These are phyloP conservation scores for Umbelopsis vinacea DNA, from an alignment of 192 early-diverging fungal genomes.

Conservation along the genomic window DNA sequence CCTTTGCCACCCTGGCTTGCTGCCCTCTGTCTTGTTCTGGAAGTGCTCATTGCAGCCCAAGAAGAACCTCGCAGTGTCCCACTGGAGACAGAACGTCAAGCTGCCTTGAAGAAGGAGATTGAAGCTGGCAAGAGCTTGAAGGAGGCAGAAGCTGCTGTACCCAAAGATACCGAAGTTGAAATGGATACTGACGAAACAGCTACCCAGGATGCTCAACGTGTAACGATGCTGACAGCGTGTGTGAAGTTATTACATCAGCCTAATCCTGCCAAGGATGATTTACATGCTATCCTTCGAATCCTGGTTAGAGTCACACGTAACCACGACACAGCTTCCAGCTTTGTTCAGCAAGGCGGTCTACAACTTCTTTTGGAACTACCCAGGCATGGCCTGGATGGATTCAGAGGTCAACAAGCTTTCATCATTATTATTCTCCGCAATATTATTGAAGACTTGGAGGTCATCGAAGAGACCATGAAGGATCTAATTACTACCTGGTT, in stretches of 20 bases:
- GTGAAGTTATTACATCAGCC: constrained; percentile 44
- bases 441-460: constrained; percentile 72
- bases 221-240: constrained; percentile 41
- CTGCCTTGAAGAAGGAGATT: constrained; percentile 14
- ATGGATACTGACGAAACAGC: constrained; percentile 38
- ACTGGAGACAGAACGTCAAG: constrained; percentile 29
- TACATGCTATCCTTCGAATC: constrained; percentile 76
- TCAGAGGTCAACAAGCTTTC: constrained; percentile 80
- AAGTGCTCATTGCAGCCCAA: constrained; percentile 61
- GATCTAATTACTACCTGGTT: constrained; percentile 79
- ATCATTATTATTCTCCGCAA: constrained; percentile 89
- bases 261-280: constrained; percentile 50
- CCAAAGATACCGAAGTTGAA: constrained; percentile 38
- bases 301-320: constrained; percentile 82
- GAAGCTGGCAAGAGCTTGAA: constrained; percentile 12
- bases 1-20: constrained; percentile 57
- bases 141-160: constrained; percentile 16
- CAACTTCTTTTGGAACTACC: constrained; percentile 63
- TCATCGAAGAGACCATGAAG: constrained; percentile 72
- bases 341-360: constrained; percentile 73
- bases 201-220: constrained; percentile 33
- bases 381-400: constrained; percentile 63
- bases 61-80: constrained; percentile 61
- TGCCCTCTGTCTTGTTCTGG: constrained; percentile 65
- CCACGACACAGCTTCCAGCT: constrained; percentile 62